These are phyloP conservation scores for Hyphodiscus hymeniophilus DNA, from an alignment of 495 filamentous ascomycete genomes.

Conservation along the genomic window DNA sequence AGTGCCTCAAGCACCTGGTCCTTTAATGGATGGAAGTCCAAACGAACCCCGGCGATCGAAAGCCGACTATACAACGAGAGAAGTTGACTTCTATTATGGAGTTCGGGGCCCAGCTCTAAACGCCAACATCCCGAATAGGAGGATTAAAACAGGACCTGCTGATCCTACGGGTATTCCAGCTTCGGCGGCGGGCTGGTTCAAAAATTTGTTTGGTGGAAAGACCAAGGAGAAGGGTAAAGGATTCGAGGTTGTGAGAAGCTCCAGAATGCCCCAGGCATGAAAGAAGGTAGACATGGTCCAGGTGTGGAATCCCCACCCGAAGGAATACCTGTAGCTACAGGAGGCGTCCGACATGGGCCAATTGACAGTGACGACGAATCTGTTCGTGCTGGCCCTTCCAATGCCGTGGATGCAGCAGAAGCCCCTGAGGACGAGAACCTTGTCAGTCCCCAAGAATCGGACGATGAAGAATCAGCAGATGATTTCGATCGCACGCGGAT, in stretches of 20 bases:
- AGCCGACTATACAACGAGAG: conserved; percentile 83
- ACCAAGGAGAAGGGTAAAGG: conserved; percentile 87
- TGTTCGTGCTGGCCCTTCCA: conserved; percentile 15
- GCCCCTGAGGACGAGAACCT: conserved; percentile 34
- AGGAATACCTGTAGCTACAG: conserved; percentile 48
- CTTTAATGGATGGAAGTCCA: conserved; percentile 15
- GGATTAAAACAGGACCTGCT: conserved; percentile 85
- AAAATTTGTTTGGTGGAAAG: conserved; percentile 68
- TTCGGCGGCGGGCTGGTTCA: conserved; percentile 83
- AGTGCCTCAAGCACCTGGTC: conserved; percentile 28
- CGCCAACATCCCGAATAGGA: conserved; percentile 69
- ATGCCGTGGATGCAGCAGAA: conserved; percentile 8
- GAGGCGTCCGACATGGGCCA: conserved; percentile 40
- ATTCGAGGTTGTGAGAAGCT: conserved; percentile 89
- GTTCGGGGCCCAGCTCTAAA: conserved; percentile 81
- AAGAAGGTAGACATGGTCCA: conserved; percentile 39
- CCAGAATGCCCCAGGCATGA: conserved; percentile 59
- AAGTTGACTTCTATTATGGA: conserved; percentile 93
- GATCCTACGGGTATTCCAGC: conserved; percentile 88
- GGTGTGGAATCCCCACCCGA: conserved; percentile 41
- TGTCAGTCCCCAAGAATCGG: conserved; percentile 19
- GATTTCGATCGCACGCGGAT: conserved; percentile 30
- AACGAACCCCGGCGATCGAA: conserved; percentile 34
- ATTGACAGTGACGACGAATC: conserved; percentile 53
- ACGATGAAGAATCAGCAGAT: conserved; percentile 33